Evolutionary conservation across 2,329 filamentous ascomycete species (phyloP), one percentile per base, ranked within the genome.

Genomic region (Verticillium dahliae): DNA sequence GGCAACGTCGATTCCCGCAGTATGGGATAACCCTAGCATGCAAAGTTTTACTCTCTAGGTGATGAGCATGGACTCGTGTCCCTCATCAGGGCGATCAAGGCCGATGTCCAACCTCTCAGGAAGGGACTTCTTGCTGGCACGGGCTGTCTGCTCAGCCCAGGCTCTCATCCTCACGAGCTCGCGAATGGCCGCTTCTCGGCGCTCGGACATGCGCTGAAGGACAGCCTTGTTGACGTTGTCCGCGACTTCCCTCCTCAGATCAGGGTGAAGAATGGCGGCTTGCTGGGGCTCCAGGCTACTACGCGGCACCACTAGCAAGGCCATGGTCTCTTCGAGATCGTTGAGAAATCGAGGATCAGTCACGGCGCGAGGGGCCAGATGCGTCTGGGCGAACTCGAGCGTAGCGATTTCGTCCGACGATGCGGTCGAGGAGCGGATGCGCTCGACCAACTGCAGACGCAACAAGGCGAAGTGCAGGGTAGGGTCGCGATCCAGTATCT

Each of bases 241-340:
- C 4, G 95, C 95, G n/a, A 97, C 92, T 54, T 89, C 85, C 67
- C 88, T 86, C 64, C 95, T 87, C 55, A 98, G 81, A 57, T 87
- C 84, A 2, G 93, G 90, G 67, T 96, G 85, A 18, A 99, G 79
- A 34, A 99, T 80, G 56, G 86, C 85, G 41, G 89, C 87, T 37
- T 97, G 80, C 57, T 90, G 86, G 2, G 90, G 87, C 55, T 90
- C 86, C 41, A 97, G 82, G 59, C 86, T 89, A 60, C 95, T 90
- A n/a, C 86, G 83, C 1, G 91, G 88, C 68, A 97, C 97, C 54
- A 99, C 89, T 45, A 99, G 81, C 50, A 99, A 82, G 0, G 92
- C 90, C 88, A 99, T 97, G 0, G 95, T 97, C 71, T 89, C 86
- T 75, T 99, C 95, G 11, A 99, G 81, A 64, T 96, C 92, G 66